Evolutionary conservation across 768 basidiomycete species (phyloP).

Genomic region (Tricholoma furcatifolium): DNA sequence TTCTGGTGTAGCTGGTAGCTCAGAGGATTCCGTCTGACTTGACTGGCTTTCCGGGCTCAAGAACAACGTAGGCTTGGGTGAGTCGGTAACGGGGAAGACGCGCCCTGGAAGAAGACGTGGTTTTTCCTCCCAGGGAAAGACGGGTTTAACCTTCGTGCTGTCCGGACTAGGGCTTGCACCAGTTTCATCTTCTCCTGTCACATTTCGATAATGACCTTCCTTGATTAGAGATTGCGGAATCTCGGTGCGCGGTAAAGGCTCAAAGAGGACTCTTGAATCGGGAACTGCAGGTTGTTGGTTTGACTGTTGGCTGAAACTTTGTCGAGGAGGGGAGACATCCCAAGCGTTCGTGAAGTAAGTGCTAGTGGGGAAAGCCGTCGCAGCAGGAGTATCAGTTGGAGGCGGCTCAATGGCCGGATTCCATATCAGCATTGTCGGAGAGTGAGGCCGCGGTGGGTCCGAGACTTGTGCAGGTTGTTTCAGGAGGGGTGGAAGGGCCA

Average conservation of each 20-base stretch:
- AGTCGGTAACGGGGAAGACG: conserved; percentile 68
- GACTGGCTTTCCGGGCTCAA: conserved; percentile 35
- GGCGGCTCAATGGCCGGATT: conserved; percentile 81
- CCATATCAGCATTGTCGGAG: conserved; percentile 73
- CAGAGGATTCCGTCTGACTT: conserved; percentile 36
- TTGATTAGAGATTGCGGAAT: conserved; percentile 68
- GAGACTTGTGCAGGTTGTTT: conserved; percentile 15
- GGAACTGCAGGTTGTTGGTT: conserved; percentile 31
- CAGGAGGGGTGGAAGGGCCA: conserved; percentile 18
- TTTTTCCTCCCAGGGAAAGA: conserved; percentile 96
- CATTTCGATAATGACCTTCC: conserved; percentile 73
- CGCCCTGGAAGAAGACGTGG: conserved; percentile 66
- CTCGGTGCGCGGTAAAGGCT: conserved; percentile 54
- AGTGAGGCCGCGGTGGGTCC: conserved; percentile 44
- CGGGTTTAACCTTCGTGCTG: conserved; percentile 62
- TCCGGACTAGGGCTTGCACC: conserved; percentile 60
- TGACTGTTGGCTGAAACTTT: conserved; percentile 36
- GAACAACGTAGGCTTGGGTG: conserved; percentile 48
- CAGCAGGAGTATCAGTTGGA: conserved; percentile 55
- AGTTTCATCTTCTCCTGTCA: conserved; percentile 47
- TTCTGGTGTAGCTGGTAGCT: conserved; percentile 36
- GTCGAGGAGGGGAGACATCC: conserved; percentile 60
- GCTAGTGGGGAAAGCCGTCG: conserved; percentile 63
- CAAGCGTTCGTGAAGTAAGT: conserved; percentile 85
- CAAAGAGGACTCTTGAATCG: conserved; percentile 54